A percentile compares a stretch with the other conserved stretches of the same genome.
phyloP scores from a whole-genome alignment of 306 rosid species.

The Citrullus mucosospermus region DNA sequence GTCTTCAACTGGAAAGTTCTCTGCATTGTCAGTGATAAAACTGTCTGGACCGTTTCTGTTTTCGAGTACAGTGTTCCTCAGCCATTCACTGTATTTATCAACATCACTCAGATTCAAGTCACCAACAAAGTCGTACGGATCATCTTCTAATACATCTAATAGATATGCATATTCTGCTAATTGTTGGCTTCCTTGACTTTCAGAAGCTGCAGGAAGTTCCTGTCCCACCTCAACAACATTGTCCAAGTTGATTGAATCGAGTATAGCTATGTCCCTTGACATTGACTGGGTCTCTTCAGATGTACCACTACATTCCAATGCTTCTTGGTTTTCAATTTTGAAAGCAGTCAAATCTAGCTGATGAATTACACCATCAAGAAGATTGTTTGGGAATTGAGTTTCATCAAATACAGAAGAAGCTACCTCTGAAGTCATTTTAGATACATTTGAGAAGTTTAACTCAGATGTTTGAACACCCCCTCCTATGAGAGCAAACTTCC shows the following conservation, averaged over 20 bases:
- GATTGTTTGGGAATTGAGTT: neutral
- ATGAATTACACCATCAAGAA: neutral
- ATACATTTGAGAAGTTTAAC: slow-evolving; percentile 2
- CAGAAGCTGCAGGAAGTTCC: neutral
- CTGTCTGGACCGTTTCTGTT: neutral
- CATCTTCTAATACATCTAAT: neutral
- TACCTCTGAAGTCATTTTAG: neutral
- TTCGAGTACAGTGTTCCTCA: neutral
- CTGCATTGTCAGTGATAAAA: neutral
- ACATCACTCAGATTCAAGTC: slow-evolving; percentile 1
- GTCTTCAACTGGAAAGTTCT: neutral
- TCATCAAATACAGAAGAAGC: neutral
- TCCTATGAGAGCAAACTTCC: neutral
- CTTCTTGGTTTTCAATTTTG: neutral
- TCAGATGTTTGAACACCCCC: neutral
- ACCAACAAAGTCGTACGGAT: neutral
- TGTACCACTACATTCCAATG: neutral
- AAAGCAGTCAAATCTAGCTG: neutral
- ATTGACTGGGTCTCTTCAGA: neutral
- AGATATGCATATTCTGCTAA: neutral
- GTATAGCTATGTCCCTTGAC: neutral
- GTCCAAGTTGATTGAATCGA: neutral
- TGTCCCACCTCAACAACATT: neutral
- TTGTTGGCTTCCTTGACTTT: neutral
- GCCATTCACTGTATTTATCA: slow-evolving; percentile 5